phyloP scores from a whole-genome alignment of 805 yeast genomes.

The Saturnispora sekii region DNA sequence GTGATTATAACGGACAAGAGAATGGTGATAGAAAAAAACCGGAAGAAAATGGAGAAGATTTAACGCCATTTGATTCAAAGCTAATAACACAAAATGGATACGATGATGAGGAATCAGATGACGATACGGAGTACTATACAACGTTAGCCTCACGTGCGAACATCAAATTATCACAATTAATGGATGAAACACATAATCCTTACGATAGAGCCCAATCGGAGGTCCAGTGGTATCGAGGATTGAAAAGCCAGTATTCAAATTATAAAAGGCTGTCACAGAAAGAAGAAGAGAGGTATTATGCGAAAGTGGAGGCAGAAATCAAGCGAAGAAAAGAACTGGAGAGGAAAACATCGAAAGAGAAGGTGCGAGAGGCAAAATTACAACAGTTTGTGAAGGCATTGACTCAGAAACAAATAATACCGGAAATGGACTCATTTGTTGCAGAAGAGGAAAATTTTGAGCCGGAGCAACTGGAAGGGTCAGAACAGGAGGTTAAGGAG shows the following conservation, averaged over 20 bases:
- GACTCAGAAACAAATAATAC: slow-evolving; percentile 6
- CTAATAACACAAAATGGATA: not conserved
- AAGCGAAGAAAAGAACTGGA: slow-evolving; percentile 3
- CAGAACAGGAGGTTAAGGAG: slow-evolving; percentile 8
- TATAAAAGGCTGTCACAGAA: slow-evolving; percentile 24
- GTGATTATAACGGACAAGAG: no score
- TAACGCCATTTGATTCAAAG: not conserved
- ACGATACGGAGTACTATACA: slow-evolving; percentile 20
- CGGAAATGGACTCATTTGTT: slow-evolving; percentile 6
- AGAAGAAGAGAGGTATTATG: slow-evolving; percentile 30
- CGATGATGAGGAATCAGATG: slow-evolving; percentile 1
- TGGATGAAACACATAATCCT: not conserved
- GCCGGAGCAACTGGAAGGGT: slow-evolving; percentile 1
- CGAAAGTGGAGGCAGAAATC: slow-evolving; percentile 28
- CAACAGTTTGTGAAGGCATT: slow-evolving; percentile 2
- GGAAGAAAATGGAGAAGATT: not conserved
- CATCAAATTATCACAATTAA: slow-evolving; percentile 13
- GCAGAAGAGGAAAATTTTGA: slow-evolving; percentile 6
- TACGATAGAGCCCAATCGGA: slow-evolving; percentile 1
- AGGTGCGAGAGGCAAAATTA: not conserved
- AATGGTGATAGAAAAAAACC: not conserved
- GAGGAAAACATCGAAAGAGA: slow-evolving; percentile 4
- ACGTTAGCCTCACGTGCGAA: slow-evolving; percentile 24
- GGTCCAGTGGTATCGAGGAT: slow-evolving; percentile 9
- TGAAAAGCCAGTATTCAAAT: slow-evolving; percentile 27